A percentile compares a stretch with the other conserved stretches of the same genome.
Evolutionary conservation across 257 asterid species (phyloP).

Genomic region (Solanum lignicaule): DNA sequence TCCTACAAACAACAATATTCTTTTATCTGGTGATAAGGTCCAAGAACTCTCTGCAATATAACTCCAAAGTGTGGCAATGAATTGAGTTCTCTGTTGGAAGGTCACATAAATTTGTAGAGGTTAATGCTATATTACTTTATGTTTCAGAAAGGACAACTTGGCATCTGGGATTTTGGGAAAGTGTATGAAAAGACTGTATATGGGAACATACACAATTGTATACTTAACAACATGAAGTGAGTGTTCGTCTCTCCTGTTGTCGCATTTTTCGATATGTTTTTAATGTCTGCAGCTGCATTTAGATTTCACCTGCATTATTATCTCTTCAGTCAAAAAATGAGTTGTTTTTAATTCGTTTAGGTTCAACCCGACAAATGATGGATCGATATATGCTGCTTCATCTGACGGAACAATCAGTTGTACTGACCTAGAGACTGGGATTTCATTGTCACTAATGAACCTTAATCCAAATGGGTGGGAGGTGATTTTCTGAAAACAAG

Average conservation of each 20-base stretch:
- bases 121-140: neutral
- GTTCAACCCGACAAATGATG: constrained; percentile 69
- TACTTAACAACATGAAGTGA: constrained; percentile 88
- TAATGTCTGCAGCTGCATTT: neutral
- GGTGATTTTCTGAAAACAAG: constrained; percentile 26
- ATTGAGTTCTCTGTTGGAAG: neutral
- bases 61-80: neutral
- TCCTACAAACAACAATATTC: constrained; percentile 70
- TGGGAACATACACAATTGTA: constrained; percentile 67
- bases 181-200: constrained; percentile 82
- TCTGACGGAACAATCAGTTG: constrained; percentile 92
- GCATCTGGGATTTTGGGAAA: constrained; percentile 88
- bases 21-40: constrained; percentile 96
- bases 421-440: constrained; percentile 89
- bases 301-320: neutral
- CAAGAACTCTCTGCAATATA: neutral
- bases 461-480: constrained; percentile 98
- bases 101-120: neutral
- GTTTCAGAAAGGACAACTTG: constrained; percentile 93
- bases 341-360: constrained; percentile 20
- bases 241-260: constrained; percentile 10
- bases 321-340: constrained; percentile 2
- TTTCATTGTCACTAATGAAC: constrained; percentile 57
- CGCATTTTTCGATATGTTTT: neutral
- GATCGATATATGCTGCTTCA: constrained; percentile 74